phyloP scores from a whole-genome alignment of 257 asterid species.

The Misopates orontium region DNA sequence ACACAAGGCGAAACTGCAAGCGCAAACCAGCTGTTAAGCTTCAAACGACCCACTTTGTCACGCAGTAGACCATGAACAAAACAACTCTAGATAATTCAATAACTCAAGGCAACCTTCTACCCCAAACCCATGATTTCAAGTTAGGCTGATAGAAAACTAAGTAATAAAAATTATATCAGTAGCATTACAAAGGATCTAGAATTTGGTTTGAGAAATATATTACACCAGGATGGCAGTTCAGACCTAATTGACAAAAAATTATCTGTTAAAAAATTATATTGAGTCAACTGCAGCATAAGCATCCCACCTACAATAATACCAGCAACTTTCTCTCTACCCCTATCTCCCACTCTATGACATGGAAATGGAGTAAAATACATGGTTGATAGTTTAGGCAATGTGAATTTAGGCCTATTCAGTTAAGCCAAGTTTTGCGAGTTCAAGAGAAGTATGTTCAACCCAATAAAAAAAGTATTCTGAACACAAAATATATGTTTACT shows the following conservation, averaged over 20 bases:
- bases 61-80: conserved; percentile 6
- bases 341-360: too few species aligned
- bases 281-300: too few species aligned
- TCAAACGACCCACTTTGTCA: conserved; percentile 8
- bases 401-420: too few species aligned
- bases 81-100: conserved; percentile 11
- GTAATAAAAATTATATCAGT: background rate
- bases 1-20: conserved; percentile 47
- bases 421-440: too few species aligned
- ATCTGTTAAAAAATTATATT: too few species aligned
- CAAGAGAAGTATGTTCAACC: too few species aligned
- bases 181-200: background rate
- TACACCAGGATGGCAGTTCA: background rate
- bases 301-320: too few species aligned
- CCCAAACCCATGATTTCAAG: background rate
- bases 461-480: too few species aligned
- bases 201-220: conserved; percentile 13
- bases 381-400: too few species aligned
- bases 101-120: conserved; percentile 10
- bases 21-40: conserved; percentile 35
- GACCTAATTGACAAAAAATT: background rate
- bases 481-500: too few species aligned
- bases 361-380: too few species aligned
- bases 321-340: too few species aligned
- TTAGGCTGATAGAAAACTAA: background rate